Percentiles rank a stretch among this genome's conserved stretches.
Conservation (phyloP, 148 eudicot species). For the Camellia granthamiana region DNA sequence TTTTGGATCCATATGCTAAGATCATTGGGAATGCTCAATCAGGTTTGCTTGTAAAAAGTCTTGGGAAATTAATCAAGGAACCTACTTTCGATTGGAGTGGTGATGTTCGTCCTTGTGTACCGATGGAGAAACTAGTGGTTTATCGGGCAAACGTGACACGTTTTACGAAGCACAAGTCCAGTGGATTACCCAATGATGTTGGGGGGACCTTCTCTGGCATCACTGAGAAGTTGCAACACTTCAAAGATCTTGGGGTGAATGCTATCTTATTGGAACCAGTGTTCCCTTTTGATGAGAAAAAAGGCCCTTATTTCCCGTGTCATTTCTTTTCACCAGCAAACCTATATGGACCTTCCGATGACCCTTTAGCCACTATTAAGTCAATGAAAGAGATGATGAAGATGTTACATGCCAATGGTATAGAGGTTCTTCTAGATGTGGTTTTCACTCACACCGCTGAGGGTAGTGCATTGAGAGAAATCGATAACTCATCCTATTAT, state of each 20-base stretch:
- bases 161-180: constrained; percentile 70
- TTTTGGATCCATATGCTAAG: constrained; percentile 84
- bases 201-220: constrained; percentile 77
- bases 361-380: constrained; percentile 43
- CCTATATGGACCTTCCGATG: constrained; percentile 55
- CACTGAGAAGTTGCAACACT: constrained; percentile 64
- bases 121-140: constrained; percentile 75
- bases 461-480: constrained; percentile 37
- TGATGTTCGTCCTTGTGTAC: constrained; percentile 55
- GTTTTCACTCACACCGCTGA: constrained; percentile 76
- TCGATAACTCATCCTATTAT: constrained; percentile 62
- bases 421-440: constrained; percentile 87
- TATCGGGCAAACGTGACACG: constrained; percentile 66
- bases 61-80: constrained; percentile 46
- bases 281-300: constrained; percentile 52
- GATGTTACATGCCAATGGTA: constrained; percentile 69
- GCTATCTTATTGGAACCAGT: constrained; percentile 79
- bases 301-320: constrained; percentile 74
- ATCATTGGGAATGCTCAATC: constrained; percentile 34
- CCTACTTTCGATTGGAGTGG: constrained; percentile 76
- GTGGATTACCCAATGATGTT: constrained; percentile 51
- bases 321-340: constrained; percentile 71
- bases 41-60: constrained; percentile 25
- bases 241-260: constrained; percentile 77
- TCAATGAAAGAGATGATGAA: constrained; percentile 92